phyloP scores from a whole-genome alignment of 75 land plant species.

The Azolla pinnata region DNA sequence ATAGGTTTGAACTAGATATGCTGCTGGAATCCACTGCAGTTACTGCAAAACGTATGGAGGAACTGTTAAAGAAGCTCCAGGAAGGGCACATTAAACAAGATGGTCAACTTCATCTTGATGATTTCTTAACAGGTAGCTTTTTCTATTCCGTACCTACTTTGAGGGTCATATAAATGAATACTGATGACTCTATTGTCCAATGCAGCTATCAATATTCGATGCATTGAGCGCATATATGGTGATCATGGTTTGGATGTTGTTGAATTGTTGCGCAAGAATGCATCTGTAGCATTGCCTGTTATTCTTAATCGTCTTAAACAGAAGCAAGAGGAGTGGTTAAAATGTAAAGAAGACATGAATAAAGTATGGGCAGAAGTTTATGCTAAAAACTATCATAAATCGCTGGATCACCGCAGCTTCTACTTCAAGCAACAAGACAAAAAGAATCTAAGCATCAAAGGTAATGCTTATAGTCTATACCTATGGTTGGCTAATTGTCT shows the following conservation, averaged over 20 bases:
- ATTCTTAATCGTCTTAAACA: constrained; percentile 14
- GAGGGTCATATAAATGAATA: not conserved
- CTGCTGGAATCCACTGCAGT: constrained; percentile 12
- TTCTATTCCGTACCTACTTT: not conserved
- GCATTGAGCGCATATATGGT: constrained; percentile 23
- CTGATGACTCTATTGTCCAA: not conserved
- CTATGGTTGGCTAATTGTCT: too few species aligned
- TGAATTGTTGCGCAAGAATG: constrained; percentile 8
- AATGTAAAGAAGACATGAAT: constrained; percentile 17
- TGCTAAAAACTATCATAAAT: constrained; percentile 21
- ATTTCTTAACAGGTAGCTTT: constrained; percentile 13
- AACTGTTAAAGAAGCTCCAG: constrained; percentile 11
- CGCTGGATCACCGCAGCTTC: constrained; percentile 18
- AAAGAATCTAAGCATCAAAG: constrained; percentile 12
- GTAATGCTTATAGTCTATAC: too few species aligned
- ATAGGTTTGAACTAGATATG: constrained; percentile 25
- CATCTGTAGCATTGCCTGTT: constrained; percentile 11
- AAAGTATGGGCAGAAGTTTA: constrained; percentile 21
- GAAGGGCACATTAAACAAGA: constrained; percentile 5
- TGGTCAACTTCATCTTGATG: constrained; percentile 9
- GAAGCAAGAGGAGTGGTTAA: constrained; percentile 19
- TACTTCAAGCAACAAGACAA: constrained; percentile 18
- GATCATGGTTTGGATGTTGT: constrained; percentile 16
- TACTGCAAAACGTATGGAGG: constrained; percentile 11
- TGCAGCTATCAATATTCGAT: constrained; percentile 15